A percentile compares a stretch with the other conserved stretches of the same genome.
Conservation (phyloP, 164 flowering plant species). For the Houttuynia cordata region DNA sequence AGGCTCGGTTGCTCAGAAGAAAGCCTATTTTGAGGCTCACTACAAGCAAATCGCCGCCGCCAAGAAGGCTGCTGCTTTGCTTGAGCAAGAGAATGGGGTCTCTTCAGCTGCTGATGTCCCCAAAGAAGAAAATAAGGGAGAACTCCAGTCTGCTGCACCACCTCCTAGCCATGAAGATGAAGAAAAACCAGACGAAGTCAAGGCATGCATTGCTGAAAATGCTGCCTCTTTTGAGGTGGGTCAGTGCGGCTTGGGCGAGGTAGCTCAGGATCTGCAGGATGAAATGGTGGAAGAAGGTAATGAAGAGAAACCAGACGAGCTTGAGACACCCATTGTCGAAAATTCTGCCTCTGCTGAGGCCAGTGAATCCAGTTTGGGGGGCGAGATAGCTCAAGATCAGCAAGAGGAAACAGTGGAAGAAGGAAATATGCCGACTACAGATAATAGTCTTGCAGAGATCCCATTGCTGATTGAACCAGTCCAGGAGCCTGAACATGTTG, state of each 20-base stretch:
- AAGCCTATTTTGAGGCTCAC: constrained; percentile 83
- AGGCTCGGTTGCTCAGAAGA: constrained; percentile 80
- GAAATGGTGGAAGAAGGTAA: constrained; percentile 9
- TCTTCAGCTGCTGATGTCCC: constrained; percentile 5
- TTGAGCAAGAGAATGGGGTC: constrained; percentile 28
- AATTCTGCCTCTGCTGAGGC: no score
- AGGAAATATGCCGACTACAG: constrained; percentile 4
- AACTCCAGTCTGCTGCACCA: not conserved
- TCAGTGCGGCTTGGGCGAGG: constrained; percentile 4
- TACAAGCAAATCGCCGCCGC: constrained; percentile 57
- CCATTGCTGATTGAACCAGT: constrained; percentile 7
- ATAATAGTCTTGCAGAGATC: constrained; percentile 11
- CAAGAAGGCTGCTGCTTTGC: constrained; percentile 36
- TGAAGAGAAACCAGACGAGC: not conserved
- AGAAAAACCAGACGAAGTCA: constrained; percentile 8
- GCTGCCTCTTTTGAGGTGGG: constrained; percentile 5
- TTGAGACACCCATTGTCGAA: no score
- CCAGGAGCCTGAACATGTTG: constrained; percentile 12
- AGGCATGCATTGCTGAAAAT: constrained; percentile 1
- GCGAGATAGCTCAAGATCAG: not conserved
- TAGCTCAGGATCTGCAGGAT: constrained; percentile 4
- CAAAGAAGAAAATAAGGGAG: not conserved
- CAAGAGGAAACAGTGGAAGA: constrained; percentile 7
- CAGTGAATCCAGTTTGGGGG: no score
- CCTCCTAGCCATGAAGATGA: not conserved